Evolutionary conservation across 352 stramenopile species (phyloP).

Genomic region (Phytophthora brassicae): DNA sequence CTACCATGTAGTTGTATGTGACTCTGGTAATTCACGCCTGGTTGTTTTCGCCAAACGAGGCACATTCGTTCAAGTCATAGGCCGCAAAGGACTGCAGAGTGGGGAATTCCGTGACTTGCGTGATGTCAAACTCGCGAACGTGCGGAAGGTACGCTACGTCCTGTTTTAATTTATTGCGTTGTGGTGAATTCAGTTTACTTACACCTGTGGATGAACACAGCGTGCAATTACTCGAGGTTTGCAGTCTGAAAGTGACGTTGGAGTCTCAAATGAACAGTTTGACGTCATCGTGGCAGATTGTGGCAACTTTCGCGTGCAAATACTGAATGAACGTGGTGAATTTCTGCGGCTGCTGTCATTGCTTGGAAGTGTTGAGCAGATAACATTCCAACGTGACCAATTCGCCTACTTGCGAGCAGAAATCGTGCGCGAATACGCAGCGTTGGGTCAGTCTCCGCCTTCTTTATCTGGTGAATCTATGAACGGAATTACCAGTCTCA

Average conservation of each 20-base stretch:
- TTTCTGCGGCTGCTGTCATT: slow-evolving; percentile 57
- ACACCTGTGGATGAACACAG: slow-evolving; percentile 17
- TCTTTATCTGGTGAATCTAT: slow-evolving; percentile 33
- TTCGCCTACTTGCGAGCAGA: slow-evolving; percentile 29
- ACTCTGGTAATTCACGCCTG: slow-evolving; percentile 54
- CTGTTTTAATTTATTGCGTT: neutral
- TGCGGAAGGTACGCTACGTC: slow-evolving; percentile 49
- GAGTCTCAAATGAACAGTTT: slow-evolving; percentile 67
- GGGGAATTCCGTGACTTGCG: slow-evolving; percentile 52
- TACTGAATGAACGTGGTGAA: slow-evolving; percentile 60
- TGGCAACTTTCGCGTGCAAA: slow-evolving; percentile 69
- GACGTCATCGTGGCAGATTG: slow-evolving; percentile 64
- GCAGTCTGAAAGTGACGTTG: slow-evolving; percentile 21
- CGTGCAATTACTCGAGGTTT: slow-evolving; percentile 46
- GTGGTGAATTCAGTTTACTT: neutral
- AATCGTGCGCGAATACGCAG: slow-evolving; percentile 37
- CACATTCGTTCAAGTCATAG: slow-evolving; percentile 46
- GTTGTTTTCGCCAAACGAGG: slow-evolving; percentile 61
- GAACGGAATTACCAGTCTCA: slow-evolving; percentile 36
- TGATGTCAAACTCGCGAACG: slow-evolving; percentile 57
- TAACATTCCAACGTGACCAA: slow-evolving; percentile 39
- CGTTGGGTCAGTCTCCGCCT: slow-evolving; percentile 20
- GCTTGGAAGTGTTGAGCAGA: slow-evolving; percentile 44
- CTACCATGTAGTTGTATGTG: slow-evolving; percentile 69
- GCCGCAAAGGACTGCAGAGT: slow-evolving; percentile 35